Base-by-base conservation (phyloP, 208 protist species). In the Phytomonas serpens region DNA sequence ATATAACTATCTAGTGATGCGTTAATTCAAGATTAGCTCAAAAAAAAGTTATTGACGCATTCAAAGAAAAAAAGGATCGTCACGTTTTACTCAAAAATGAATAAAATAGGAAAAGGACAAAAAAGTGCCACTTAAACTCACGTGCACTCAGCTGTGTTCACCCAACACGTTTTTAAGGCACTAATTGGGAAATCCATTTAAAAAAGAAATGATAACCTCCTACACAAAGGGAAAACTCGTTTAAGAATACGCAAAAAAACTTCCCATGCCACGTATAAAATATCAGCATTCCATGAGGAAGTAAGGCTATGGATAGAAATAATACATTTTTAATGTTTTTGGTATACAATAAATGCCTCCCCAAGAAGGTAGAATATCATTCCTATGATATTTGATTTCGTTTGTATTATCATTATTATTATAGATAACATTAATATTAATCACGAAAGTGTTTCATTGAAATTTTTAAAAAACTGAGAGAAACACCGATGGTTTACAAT, bases 181-280 rank as follows among this genome's bases (percentile, higher is more conserved):
- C 40, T 47, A 47, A 11, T 16, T 47, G 40, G 40, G 14, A 19
- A 23, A 47, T 2, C 7, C 13, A 47, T 47, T 47, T 1, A 47
- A 19, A 47, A 47, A 47, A 47, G 13, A 47, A 23, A 47, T 19
- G 40, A 47, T 47, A 47, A 19, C 40, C 9, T 47, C 40, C 40
- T 47, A 47, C 14, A 47, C 40, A 23, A 19, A 19, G 40, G 14
- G 40, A 11, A 47, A 47, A 10, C 14, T 11, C 14, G 14, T 47
- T 47, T 31, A 70, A 57, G 11, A 51, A 34, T 37, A 75, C 6
- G 30, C 31, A 51, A 72, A 47, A 79, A 64, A 47, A 47, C 40
- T 47, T 47, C 40, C 40, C 14, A 47, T 14, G 16, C 9, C 40
- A 47, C 40, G 14, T 19, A 47, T 11, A 47, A 36, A 47, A 47